Evolutionary conservation across 108 stramenopile species (phyloP).

Genomic region (Cyclotella baltica): DNA sequence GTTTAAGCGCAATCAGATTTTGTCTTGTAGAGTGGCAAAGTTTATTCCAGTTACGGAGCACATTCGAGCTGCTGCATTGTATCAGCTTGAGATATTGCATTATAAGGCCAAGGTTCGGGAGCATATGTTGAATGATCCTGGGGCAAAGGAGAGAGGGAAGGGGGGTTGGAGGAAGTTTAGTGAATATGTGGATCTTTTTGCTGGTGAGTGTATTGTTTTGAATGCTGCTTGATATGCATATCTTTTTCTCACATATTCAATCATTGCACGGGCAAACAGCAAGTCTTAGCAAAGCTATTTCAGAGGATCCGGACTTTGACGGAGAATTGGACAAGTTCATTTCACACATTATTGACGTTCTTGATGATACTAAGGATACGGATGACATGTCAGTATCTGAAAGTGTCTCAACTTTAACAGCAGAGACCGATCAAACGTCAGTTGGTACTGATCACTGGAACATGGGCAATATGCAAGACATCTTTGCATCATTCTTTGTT

Average conservation of each 20-base stretch:
- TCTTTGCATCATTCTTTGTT: conserved; percentile 37
- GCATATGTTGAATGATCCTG: conserved; percentile 32
- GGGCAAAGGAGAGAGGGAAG: conserved; percentile 16
- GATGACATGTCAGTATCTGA: conserved; percentile 23
- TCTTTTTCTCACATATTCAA: neutral
- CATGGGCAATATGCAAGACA: conserved; percentile 29
- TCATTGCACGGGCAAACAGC: conserved; percentile 13
- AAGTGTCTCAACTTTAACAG: neutral
- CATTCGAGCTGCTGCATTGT: conserved; percentile 77
- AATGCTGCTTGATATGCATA: neutral
- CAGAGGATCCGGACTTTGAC: conserved; percentile 85
- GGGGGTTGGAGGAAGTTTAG: conserved; percentile 65
- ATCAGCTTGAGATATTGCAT: conserved; percentile 76
- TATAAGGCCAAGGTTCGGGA: conserved; percentile 69
- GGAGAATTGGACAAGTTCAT: conserved; percentile 78
- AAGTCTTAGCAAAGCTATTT: conserved; percentile 82
- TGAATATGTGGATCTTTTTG: conserved; percentile 72
- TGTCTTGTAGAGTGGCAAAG: conserved; percentile 72
- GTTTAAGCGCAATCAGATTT: conserved; percentile 66
- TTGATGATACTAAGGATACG: conserved; percentile 63
- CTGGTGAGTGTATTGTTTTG: conserved; percentile 13
- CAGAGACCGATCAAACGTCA: neutral
- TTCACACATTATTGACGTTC: conserved; percentile 64
- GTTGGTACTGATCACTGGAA: conserved; percentile 16
- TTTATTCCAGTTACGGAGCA: conserved; percentile 87